phyloP scores from a whole-genome alignment of 163 green algal genomes.

The Smithsoniella earleae region DNA sequence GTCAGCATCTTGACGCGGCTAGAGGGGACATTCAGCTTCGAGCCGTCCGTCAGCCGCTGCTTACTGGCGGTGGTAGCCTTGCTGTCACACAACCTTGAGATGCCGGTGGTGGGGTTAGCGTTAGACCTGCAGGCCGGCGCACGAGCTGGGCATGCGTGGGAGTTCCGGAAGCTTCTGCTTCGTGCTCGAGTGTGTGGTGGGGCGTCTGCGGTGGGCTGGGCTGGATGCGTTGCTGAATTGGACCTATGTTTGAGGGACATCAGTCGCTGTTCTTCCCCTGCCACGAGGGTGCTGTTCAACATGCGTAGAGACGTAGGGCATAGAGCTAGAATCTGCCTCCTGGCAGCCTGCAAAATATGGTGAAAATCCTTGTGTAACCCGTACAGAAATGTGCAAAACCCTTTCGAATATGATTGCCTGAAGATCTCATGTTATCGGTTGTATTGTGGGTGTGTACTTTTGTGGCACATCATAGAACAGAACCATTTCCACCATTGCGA shows the following conservation, averaged over 20 bases:
- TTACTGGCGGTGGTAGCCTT: no score
- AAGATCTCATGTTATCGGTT: neutral
- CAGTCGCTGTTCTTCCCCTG: neutral
- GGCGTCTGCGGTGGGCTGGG: no score
- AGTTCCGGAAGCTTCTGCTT: no score
- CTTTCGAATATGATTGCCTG: neutral
- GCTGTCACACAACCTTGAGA: no score
- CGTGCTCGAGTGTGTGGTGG: no score
- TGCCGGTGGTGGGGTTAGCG: no score
- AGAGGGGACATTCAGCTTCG: no score
- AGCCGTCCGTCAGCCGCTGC: no score
- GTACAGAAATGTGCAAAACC: neutral
- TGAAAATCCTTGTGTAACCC: neutral
- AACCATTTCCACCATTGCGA: no score
- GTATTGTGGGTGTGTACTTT: neutral
- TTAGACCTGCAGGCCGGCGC: no score
- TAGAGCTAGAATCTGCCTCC: conserved; percentile 18
- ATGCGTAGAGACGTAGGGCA: conserved; percentile 2
- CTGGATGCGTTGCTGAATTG: neutral
- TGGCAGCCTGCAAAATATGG: neutral
- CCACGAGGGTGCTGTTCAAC: neutral
- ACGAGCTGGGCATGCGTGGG: no score
- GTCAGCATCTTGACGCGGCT: no score
- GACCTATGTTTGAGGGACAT: conserved; percentile 19
- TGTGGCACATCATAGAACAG: neutral